A percentile compares a stretch with the other conserved stretches of the same genome.
Conservation (phyloP, 2,329 filamentous ascomycete genomes). For the Aspergillus sp. region DNA sequence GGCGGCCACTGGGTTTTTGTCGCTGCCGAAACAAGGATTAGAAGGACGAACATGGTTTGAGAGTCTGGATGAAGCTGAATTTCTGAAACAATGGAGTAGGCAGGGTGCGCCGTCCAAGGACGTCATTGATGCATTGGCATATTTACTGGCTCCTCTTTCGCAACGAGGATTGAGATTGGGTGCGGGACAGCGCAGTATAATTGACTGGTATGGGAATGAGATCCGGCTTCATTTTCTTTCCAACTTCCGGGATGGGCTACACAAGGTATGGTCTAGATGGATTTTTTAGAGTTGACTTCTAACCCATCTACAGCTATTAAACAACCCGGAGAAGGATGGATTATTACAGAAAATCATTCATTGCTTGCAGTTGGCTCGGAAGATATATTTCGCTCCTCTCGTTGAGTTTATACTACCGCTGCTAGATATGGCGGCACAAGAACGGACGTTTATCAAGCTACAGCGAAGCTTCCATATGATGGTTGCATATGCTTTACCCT, state of each 20-base stretch:
- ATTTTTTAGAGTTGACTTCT: too few relatives aligned
- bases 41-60: conserved; percentile 18
- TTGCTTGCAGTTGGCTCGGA: conserved; percentile 31
- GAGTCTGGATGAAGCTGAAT: conserved; percentile 20
- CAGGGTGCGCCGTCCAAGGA: conserved; percentile 22
- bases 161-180: conserved; percentile 9
- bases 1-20: conserved; percentile 35
- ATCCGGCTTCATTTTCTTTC: conserved; percentile 38
- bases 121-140: conserved; percentile 27
- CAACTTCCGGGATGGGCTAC: conserved; percentile 30
- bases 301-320: conserved; percentile 17
- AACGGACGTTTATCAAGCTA: conserved; percentile 31
- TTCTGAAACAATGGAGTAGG: conserved; percentile 27
- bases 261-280: conserved; percentile 21
- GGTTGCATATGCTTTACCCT: conserved; percentile 44
- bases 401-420: conserved; percentile 28
- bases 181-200: conserved; percentile 23
- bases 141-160: conserved; percentile 20
- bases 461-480: conserved; percentile 42
- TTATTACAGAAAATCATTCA: conserved; percentile 27
- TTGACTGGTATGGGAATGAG: conserved; percentile 42
- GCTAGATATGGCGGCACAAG: conserved; percentile 20
- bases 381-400: conserved; percentile 33
- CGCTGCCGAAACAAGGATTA: conserved; percentile 32
- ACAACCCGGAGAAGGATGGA: conserved; percentile 15